These are phyloP conservation scores for Neofusicoccum cordaticola DNA, from an alignment of 2,329 filamentous ascomycete species.

Conservation along the genomic window DNA sequence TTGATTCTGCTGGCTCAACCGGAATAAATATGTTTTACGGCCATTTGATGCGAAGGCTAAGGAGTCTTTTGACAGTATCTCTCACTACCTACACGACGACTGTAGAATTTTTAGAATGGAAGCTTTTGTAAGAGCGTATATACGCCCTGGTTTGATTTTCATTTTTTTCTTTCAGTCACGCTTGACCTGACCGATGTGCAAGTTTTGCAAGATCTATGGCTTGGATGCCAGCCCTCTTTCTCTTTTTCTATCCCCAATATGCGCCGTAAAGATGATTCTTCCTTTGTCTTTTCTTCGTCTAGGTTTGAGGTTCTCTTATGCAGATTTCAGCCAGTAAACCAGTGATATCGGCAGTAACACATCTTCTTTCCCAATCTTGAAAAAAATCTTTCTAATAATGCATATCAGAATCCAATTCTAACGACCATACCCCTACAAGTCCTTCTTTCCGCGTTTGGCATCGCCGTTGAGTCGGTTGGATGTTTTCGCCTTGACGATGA, in stretches of 20 bases:
- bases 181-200: too few species aligned
- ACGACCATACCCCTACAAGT: background rate
- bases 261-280: background rate
- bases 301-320: background rate
- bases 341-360: background rate
- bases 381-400: background rate
- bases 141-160: too few species aligned
- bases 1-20: too few species aligned
- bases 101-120: too few species aligned
- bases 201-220: too few species aligned
- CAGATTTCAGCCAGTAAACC: background rate
- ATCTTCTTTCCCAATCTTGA: background rate
- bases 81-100: too few species aligned
- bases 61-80: too few species aligned
- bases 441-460: constrained; percentile 5
- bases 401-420: background rate
- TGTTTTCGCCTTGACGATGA: constrained; percentile 40
- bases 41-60: too few species aligned
- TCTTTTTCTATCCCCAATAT: background rate
- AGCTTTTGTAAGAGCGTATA: too few species aligned
- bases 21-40: too few species aligned
- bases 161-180: too few species aligned
- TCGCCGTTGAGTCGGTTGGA: background rate
- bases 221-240: background rate
- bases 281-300: background rate